A percentile compares a stretch with the other conserved stretches of the same genome.
Evolutionary conservation across 805 yeast species (phyloP).

Genomic region (Saccharomyces jurei): DNA sequence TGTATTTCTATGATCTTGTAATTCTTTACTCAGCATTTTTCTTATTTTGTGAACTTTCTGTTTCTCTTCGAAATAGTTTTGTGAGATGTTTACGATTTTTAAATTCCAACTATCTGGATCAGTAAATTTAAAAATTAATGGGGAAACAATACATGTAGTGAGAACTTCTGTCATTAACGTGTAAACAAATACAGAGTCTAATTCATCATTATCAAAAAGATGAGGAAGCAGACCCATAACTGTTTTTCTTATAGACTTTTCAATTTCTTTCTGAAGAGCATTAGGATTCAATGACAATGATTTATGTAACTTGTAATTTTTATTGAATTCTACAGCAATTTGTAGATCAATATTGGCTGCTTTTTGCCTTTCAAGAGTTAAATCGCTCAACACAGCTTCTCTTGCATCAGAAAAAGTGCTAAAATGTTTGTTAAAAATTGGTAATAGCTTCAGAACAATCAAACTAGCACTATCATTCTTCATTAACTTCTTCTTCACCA

Average conservation of each 20-base stretch:
- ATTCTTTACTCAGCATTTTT: constrained; percentile 60
- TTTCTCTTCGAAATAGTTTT: constrained; percentile 61
- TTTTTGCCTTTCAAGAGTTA: constrained; percentile 26
- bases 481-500: background rate
- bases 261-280: constrained; percentile 37
- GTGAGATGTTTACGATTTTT: constrained; percentile 48
- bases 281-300: constrained; percentile 37
- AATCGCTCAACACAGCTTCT: constrained; percentile 23
- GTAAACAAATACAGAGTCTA: constrained; percentile 39
- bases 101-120: constrained; percentile 78
- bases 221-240: constrained; percentile 37
- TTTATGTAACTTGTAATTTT: constrained; percentile 44
- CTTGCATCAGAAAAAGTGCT: constrained; percentile 40
- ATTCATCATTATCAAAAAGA: constrained; percentile 39
- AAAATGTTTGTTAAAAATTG: constrained; percentile 40
- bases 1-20: constrained; percentile 21
- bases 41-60: constrained; percentile 66
- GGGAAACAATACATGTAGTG: constrained; percentile 47
- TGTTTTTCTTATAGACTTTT: constrained; percentile 40
- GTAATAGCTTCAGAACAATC: background rate
- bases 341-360: constrained; percentile 32
- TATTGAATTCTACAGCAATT: constrained; percentile 35
- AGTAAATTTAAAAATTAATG: constrained; percentile 42
- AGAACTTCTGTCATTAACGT: constrained; percentile 56
- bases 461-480: background rate